Conservation (phyloP, 345 rosid genomes). For the Rhodomyrtus tomentosa region DNA sequence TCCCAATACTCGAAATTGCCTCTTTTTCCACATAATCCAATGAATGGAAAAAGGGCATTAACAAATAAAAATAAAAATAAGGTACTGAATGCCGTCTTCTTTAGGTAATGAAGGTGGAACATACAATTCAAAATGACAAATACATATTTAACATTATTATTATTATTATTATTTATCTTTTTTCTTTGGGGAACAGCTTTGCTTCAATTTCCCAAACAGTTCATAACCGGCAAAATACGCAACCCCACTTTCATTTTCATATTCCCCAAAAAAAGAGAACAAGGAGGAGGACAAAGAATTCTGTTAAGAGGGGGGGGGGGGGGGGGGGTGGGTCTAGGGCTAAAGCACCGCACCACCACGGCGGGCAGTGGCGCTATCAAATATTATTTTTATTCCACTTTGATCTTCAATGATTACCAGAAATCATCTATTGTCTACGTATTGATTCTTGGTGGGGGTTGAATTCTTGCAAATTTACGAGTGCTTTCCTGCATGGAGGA, state of each 20-base stretch:
- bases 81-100: conserved; percentile 13
- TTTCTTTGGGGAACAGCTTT: conserved; percentile 7
- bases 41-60: background rate
- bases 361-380: background rate
- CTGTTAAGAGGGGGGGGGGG: background rate
- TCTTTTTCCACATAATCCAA: conserved; percentile 3
- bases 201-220: conserved; percentile 15
- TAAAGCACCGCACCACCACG: background rate
- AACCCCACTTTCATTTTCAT: background rate
- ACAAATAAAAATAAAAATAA: conserved; percentile 11
- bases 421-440: background rate
- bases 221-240: background rate
- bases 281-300: background rate
- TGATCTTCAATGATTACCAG: background rate
- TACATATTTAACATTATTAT: background rate
- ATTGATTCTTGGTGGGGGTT: background rate
- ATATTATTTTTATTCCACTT: background rate
- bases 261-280: background rate
- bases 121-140: background rate
- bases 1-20: conserved; percentile 60
- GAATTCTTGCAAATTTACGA: no score
- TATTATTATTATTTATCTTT: no score
- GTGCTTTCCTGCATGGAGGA: no score
- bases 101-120: background rate
- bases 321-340: background rate